Evolutionary conservation across 2,329 filamentous ascomycete genomes (phyloP), one percentile per base, ranked within the genome.

Genomic region (Claviceps quebecensis): DNA sequence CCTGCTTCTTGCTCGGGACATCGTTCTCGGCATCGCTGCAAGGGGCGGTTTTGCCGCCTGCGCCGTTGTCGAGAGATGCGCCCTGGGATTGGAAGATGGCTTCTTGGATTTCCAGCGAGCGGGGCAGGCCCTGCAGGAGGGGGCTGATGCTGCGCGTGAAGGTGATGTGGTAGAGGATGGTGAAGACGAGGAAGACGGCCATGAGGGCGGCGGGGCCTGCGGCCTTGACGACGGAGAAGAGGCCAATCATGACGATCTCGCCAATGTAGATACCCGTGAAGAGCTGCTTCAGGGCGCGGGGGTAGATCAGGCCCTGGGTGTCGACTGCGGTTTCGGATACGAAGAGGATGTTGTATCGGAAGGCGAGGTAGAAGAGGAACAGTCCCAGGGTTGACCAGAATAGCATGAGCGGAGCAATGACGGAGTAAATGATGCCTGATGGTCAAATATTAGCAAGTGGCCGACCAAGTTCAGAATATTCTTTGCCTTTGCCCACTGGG

Each of bases 241-340:
- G 76, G 49, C 88, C 88, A 55, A 94, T 80, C 59, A 95, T 71
- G 65, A 86, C 90, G 51, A 90, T 69, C 59, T 91, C 82, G 1
- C 83, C 79, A 14, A 95, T 71, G 66, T 95, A 95, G 47, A 93
- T 74, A 49, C 89, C 88, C 2, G 83, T 79, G 44, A 91, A 80
- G 36, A 93, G 77, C 55, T 97, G 90, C 71, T 95, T 87, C 44
- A 97, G 75, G 5, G 87, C 90, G 23, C 87, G 85, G 1, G 88
- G 85, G 63, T 95, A 97, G 60, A 88, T 82, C 22, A 91, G 80
- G 47, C 93, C 91, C 61, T 87, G 87, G 47, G 89, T 95, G 63
- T 97, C 90, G 56, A 95, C 81, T 55, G 81, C 73, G 13, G 84
- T 77, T 57, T 89, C 84, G 47, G 80, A 83, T 14, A 93, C 86